Percentiles rank a stretch among this genome's conserved stretches.
Evolutionary conservation across 2,329 filamentous ascomycete species (phyloP).

Genomic region (Diplodia corticola): DNA sequence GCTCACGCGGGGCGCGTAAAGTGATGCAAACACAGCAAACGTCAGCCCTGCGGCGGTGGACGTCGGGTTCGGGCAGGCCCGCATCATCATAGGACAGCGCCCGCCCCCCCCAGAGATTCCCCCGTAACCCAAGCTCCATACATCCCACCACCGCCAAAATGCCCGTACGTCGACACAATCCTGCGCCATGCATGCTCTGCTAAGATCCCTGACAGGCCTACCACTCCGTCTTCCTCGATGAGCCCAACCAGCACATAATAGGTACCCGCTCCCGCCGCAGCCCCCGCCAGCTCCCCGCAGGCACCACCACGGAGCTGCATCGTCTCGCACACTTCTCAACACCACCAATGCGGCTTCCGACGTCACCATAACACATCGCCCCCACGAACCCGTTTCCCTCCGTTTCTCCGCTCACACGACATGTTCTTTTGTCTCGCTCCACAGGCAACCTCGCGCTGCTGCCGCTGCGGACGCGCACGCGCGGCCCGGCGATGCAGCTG

Average conservation of each 20-base stretch:
- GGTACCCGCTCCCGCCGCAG: slow-evolving; percentile 43
- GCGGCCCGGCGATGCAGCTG: slow-evolving; percentile 90
- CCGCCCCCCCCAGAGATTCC: slow-evolving; percentile 29
- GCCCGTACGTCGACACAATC: slow-evolving; percentile 44
- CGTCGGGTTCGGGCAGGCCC: slow-evolving; percentile 31
- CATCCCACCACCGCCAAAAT: slow-evolving; percentile 38
- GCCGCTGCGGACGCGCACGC: slow-evolving; percentile 89
- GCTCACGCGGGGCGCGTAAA: slow-evolving; percentile 36
- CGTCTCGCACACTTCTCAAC: not conserved
- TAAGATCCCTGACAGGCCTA: slow-evolving; percentile 67
- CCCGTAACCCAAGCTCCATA: slow-evolving; percentile 18
- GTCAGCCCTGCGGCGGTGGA: slow-evolving; percentile 37
- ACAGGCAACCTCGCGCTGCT: slow-evolving; percentile 90
- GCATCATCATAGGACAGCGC: slow-evolving; percentile 28
- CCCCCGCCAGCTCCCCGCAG: slow-evolving; percentile 22
- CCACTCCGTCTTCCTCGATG: slow-evolving; percentile 92
- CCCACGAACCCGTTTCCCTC: not conserved
- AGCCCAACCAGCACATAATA: slow-evolving; percentile 68
- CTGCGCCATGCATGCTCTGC: no score
- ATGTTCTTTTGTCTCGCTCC: slow-evolving; percentile 12
- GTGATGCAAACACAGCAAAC: slow-evolving; percentile 37
- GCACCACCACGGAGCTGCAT: slow-evolving; percentile 11
- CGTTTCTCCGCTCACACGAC: not conserved
- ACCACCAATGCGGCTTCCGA: slow-evolving; percentile 3
- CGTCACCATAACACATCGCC: not conserved